Base-by-base conservation (phyloP, 1,284 basidiomycete species). In the Papiliotrema terrestris region DNA sequence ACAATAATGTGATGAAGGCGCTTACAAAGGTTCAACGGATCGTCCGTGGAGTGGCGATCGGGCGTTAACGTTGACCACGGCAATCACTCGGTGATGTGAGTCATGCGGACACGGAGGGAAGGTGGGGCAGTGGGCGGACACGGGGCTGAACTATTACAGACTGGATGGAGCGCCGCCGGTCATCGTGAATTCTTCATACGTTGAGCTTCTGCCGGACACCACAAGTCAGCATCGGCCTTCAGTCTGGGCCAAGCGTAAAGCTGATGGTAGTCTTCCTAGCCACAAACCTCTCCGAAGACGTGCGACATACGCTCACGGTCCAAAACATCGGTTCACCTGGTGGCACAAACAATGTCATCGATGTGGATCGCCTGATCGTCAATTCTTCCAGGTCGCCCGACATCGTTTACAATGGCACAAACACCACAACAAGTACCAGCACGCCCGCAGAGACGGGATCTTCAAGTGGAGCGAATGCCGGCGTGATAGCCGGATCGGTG, bases 401-500 rank as follows among this genome's bases (percentile, higher is more conserved):
- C 32, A 22, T 37, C 14, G 47, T 45, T 15, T 45, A 48, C 38
- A 49, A 54, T 23, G 37, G 32, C 19, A 38, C 46, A 45, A 44
- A 42, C n/a, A 49, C 52, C 13, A 51, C 52, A 1, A 50, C 42
- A 23, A 45, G 32, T 43, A 20, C n/a, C 29, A 19, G 37, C 37
- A 26, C 25, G 22, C 42, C 51, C 19, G 11, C 26, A 20, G 22
- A 17, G 29, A 13, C 19, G 25, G 14, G 35, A 6, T 8, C 8
- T 5, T 15, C 38, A 5, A 26, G 38, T n/a, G 47, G 47, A 4
- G 5, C 37, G 3, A 49, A 56, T 29, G 37, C 44, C 6, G 60
- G 53, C 11, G 54, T 58, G 8, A 63, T 65, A 20, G 61, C 49
- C 2, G 63, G 61, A 22, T 56, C 56, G 19, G 56, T 62, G 1